Base-by-base conservation (phyloP, 2,329 filamentous ascomycete genomes). In the Onygenales sp. region DNA sequence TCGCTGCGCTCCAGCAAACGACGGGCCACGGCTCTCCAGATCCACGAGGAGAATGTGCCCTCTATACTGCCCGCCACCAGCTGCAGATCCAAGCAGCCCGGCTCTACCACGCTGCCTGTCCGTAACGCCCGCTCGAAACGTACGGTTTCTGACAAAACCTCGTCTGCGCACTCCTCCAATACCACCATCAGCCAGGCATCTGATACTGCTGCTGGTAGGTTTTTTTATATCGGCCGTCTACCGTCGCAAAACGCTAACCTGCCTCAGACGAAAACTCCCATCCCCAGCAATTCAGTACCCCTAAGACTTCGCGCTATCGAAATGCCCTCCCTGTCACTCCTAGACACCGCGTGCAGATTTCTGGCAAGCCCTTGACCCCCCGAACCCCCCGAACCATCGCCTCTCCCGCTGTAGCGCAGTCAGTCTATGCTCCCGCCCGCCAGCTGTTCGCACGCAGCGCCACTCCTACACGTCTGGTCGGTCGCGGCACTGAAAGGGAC, bases 391-490 rank as follows among this genome's bases (percentile, higher is more conserved):
- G 85, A 59, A 88, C 88, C 10, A 86, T 86, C 9, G 74, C 79
- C 36, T 87, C 87, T 6, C 86, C 88, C 10, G 80, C 82, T 32
- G 72, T 82, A 9, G 74, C 80, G 21, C 82, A 84, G 52, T 93
- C 89, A 0, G 77, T 96, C 39, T 97, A 96, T 69, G 89, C 93
- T 58, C 79, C 85, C 56, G 93, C 90, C 13, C 84, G 92, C 33
- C 89, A 95, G 63, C 72, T 95, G 2, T 98, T 98, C 65, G 84
- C 87, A 6, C 83, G 89, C 49, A 87, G 87, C 57, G 83, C 86
- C 7, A 83, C 85, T 53, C 86, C 88, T 1, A 83, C 85, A 2
- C 80, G 83, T 60, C 75, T 96, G 10, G 78, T 95, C 53, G 91
- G 91, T 48, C 84, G 91, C 45, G 88, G 95, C 33, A 73, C 70